phyloP scores from a whole-genome alignment of 2,329 filamentous ascomycete genomes.

The Truncatella angustata region DNA sequence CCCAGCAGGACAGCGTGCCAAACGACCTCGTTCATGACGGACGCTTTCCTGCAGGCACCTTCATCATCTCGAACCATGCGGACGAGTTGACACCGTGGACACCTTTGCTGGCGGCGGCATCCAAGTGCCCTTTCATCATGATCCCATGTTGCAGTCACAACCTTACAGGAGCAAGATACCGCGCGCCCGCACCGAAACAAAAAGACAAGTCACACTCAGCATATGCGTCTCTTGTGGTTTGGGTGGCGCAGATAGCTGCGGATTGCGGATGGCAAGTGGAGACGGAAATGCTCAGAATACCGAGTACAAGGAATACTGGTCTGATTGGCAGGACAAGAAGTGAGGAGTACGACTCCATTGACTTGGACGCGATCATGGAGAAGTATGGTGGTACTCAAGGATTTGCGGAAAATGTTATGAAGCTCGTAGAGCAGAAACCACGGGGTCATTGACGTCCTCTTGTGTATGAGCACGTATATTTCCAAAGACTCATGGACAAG shows the following conservation, averaged over 20 bases:
- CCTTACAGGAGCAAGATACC: slow-evolving; percentile 71
- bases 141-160: slow-evolving; percentile 96
- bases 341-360: slow-evolving; percentile 26
- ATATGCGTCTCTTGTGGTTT: slow-evolving; percentile 80
- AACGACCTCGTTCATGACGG: slow-evolving; percentile 52
- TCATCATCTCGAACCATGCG: slow-evolving; percentile 95
- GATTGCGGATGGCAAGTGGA: slow-evolving; percentile 76
- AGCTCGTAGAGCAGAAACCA: slow-evolving; percentile 52
- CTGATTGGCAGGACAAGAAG: slow-evolving; percentile 64
- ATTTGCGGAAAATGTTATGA: slow-evolving; percentile 58
- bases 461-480: no score
- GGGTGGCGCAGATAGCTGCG: slow-evolving; percentile 67
- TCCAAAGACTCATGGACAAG: no score
- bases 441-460: slow-evolving; percentile 30
- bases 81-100: slow-evolving; percentile 97
- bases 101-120: slow-evolving; percentile 77
- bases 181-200: slow-evolving; percentile 59
- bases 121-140: slow-evolving; percentile 78
- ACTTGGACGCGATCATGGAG: slow-evolving; percentile 43
- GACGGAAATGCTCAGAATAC: slow-evolving; percentile 84
- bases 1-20: slow-evolving; percentile 13
- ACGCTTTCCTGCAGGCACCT: slow-evolving; percentile 69
- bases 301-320: slow-evolving; percentile 84
- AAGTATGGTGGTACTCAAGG: slow-evolving; percentile 56
- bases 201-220: slow-evolving; percentile 59